Percentiles rank a stretch among this genome's conserved stretches.
Conservation (phyloP, 345 rosid genomes). For the Acer saccharum region DNA sequence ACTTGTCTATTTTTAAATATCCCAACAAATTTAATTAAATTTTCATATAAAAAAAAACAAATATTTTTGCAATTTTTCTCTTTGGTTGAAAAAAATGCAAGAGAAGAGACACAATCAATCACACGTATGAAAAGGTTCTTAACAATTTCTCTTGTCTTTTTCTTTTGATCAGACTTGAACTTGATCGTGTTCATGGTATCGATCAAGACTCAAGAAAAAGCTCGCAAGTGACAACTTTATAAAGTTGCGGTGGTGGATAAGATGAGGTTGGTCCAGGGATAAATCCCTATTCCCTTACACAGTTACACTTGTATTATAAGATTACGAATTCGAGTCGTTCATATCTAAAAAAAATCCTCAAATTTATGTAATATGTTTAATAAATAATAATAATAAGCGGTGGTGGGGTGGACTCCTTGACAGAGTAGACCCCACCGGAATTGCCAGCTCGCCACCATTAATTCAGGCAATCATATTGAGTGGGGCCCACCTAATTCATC, state of each 20-base stretch:
- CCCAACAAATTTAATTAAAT: not conserved
- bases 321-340: no score
- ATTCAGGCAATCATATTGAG: slow-evolving; percentile 9
- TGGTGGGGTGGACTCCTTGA: not conserved
- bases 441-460: slow-evolving; percentile 22
- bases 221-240: not conserved
- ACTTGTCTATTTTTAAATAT: not conserved
- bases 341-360: no score
- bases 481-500: not conserved
- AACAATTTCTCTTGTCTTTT: no score
- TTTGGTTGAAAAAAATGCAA: not conserved
- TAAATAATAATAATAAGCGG: no score
- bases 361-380: no score
- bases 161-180: no score
- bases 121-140: slow-evolving; percentile 1
- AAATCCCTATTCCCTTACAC: no score
- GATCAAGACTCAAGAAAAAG: not conserved
- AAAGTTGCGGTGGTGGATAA: no score
- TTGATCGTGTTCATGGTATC: no score
- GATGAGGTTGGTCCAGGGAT: fast-evolving
- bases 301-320: no score
- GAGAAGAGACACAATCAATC: not conserved
- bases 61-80: not conserved
- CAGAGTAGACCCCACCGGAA: not conserved
- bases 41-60: not conserved